Evolutionary conservation across 192 early-diverging fungal genomes (phyloP), one percentile per base, ranked within the genome.

Genomic region (Coemansia sp.): DNA sequence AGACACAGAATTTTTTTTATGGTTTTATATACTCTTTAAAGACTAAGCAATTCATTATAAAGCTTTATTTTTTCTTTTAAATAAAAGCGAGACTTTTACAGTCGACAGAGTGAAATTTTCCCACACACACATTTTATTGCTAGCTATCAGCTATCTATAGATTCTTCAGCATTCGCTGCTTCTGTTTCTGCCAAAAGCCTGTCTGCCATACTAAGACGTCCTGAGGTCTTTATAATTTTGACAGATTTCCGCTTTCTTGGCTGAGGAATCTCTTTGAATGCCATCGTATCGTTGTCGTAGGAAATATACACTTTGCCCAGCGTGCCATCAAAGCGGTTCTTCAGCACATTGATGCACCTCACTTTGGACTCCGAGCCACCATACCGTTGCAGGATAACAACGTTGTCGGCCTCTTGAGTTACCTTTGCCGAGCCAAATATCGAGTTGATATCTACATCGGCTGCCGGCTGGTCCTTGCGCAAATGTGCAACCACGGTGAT

Each of bases 341-440:
- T 88, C 30, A 82, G 78, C 23, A 88, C 75, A 49, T 87, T 84
- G 33, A 88, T 44, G 43, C 66, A 80, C 28, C 82, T 66, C 15
- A 76, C 45, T 53, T 68, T 70, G 63, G 59, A 70, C 12, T 59
- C 55, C 11, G 63, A 45, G 23, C 54, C 59, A 44, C 67, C 78
- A 33, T 80, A 38, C 15, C 78, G 73, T 50, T 89, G 86, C 54
- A 89, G 52, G 3, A 87, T 82, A 7, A 87, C 69, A 0, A 89
- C 86, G 69, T 89, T 89, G 55, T 89, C 87, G 20, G 87, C 84
- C 72, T 89, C 87, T 51, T 89, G 87, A 23, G 87, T 84, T 5
- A 87, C 80, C 65, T 89, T 89, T 40, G 84, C 87, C 31, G 83
- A 84, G 23, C 87, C 87, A 67, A 86, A 86, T 13, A 89, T 68